Conservation (phyloP, 225 moss, liverwort and hornwort genomes). For the Pleurozium schreberi region DNA sequence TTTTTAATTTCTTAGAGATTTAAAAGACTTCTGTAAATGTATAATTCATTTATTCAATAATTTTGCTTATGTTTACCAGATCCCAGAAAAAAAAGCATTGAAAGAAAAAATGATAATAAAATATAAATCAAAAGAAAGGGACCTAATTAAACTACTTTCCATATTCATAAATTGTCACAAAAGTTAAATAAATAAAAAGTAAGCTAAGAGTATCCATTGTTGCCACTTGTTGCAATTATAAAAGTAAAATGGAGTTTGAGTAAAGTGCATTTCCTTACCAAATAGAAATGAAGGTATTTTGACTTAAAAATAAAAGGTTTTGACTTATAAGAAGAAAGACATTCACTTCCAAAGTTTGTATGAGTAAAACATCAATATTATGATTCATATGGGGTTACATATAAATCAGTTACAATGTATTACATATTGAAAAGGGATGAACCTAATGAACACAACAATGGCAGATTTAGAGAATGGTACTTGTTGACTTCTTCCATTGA, state of each 20-base stretch:
- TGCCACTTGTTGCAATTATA: neutral
- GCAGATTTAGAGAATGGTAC: fast-evolving
- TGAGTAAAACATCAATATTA: no score
- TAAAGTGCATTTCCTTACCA: neutral
- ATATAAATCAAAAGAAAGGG: fast-evolving
- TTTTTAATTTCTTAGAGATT: no score
- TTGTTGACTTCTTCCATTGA: neutral
- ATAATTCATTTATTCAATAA: neutral
- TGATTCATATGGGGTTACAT: neutral
- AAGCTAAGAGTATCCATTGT: no score
- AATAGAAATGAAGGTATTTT: neutral
- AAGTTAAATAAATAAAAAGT: neutral
- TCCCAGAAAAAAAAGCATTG: neutral
- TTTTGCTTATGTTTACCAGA: neutral
- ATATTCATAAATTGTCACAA: neutral
- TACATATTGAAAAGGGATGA: neutral
- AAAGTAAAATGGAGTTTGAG: neutral
- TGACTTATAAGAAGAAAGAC: neutral
- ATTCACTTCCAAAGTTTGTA: neutral
- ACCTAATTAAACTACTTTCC: neutral
- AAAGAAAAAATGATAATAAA: neutral
- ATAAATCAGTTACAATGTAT: neutral
- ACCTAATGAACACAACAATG: fast-evolving
- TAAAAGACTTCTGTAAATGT: neutral
- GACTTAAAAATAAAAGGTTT: neutral